phyloP scores from a whole-genome alignment of 169 alveolate species.

The Eimeria sp. region DNA sequence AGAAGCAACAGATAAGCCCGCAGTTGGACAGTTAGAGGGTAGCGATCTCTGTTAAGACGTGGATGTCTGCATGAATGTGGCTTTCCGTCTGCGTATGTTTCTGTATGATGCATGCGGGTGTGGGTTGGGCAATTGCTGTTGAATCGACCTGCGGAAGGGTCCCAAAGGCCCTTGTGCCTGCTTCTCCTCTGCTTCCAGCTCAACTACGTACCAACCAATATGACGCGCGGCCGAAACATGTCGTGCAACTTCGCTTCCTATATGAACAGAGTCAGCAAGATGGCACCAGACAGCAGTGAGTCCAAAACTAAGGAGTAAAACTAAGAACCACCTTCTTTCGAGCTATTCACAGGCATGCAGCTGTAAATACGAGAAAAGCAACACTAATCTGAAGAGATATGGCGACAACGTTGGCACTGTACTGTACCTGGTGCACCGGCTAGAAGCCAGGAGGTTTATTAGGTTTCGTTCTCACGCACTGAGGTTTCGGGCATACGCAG shows the following conservation, averaged over 20 bases:
- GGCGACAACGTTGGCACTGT: too few relatives aligned
- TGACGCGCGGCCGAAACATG: background rate
- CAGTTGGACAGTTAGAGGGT: background rate
- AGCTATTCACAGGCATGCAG: background rate
- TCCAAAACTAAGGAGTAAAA: background rate
- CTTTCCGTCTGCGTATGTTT: background rate
- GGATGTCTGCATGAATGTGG: background rate
- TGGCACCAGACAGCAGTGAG: background rate
- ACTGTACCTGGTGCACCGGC: background rate
- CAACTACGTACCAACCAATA: constrained; percentile 46
- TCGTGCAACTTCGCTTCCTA: constrained; percentile 48
- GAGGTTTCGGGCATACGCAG: background rate
- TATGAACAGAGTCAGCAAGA: background rate
- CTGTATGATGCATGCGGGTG: background rate
- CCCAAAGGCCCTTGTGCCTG: background rate
- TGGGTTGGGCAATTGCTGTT: background rate
- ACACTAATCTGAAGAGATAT: background rate
- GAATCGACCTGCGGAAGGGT: background rate
- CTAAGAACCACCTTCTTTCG: background rate
- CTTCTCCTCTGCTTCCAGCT: background rate
- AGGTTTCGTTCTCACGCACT: background rate
- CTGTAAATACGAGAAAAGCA: background rate
- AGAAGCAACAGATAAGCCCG: background rate
- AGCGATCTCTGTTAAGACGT: background rate
- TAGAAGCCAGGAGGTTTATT: background rate